Evolutionary conservation across 768 basidiomycete genomes (phyloP), one percentile per base, ranked within the genome.

Genomic region (Termitomyces titanicus): DNA sequence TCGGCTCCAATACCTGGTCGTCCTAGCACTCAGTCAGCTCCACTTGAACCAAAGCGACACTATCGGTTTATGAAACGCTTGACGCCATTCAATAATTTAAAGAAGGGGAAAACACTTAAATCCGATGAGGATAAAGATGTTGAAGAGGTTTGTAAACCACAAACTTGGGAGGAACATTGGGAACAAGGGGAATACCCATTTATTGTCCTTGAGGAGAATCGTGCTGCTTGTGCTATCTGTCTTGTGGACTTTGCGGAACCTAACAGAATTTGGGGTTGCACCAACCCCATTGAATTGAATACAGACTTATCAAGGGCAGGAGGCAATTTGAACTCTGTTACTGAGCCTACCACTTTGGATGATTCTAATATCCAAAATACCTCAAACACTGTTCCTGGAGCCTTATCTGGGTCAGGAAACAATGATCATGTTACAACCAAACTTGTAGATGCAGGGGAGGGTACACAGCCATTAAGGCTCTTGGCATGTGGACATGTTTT

Each of bases 401-500:
- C 25, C 13, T 3, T 11, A 35, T 35, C 34, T 13, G 9, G 17
- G 15, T 42, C 24, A 24, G 34, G 20, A 20, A 38, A 33, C 11
- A 1, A 15, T 49, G 24, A 52, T 31, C 22, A 46, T 15, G 43
- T 39, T n/a, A 51, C 46, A 6, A 61, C 75, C 8, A 80, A 74
- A 57, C 74, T 92, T 47, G 73, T 79, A 59, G 89, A 92, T 66
- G 88, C 87, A 3, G 88, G 89, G 9, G 83, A 86, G 54, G 88
- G 88, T 0, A 78, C 86, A 1, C 88, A 92, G 56, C 90, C 90
- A 5, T 69, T 96, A 60, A 75, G 93, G 64, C 68, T 92, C 37
- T 69, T 94, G 48, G 76, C 75, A 2, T 96, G 94, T 61, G 88
- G 88, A 2, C 94, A 96, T 75, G 89, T 89, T 45, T 96, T 93